phyloP scores from a whole-genome alignment of 2,329 filamentous ascomycete species.

The Colletotrichum tropicale region DNA sequence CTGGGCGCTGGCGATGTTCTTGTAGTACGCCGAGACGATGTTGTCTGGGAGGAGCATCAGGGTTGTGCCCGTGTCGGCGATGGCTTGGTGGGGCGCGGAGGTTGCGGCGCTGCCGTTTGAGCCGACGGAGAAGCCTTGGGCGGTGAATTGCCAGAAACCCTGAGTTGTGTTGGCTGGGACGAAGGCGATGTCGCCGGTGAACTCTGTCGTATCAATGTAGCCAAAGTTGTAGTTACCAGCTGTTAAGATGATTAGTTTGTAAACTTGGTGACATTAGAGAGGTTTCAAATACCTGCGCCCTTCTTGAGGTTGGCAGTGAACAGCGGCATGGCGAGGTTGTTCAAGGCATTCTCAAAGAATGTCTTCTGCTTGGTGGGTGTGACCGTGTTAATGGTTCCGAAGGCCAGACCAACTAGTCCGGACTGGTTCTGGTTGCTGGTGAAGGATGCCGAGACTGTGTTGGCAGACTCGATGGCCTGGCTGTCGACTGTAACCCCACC shows the following conservation, averaged over 20 bases:
- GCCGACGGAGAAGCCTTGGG: conserved; percentile 59
- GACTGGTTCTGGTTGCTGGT: conserved; percentile 39
- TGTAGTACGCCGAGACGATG: conserved; percentile 65
- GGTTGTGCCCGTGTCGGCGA: conserved; percentile 75
- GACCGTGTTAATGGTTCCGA: conserved; percentile 47
- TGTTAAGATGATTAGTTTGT: neutral
- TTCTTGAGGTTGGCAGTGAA: conserved; percentile 39
- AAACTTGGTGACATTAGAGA: neutral
- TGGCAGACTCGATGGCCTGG: conserved; percentile 49
- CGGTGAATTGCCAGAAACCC: conserved; percentile 69
- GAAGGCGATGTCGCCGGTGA: conserved; percentile 63
- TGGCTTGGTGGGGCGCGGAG: conserved; percentile 42
- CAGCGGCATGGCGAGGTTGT: conserved; percentile 29
- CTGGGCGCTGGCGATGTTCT: conserved; percentile 54
- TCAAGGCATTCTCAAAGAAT: conserved; percentile 41
- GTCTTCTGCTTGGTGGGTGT: conserved; percentile 43
- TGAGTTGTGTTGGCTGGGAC: conserved; percentile 56
- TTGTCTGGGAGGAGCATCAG: conserved; percentile 62
- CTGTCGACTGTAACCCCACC: conserved; percentile 41
- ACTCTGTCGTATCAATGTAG: conserved; percentile 60
- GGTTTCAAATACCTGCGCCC: conserved; percentile 30
- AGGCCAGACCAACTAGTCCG: conserved; percentile 49
- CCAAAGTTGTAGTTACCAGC: conserved; percentile 41
- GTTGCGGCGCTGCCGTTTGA: conserved; percentile 5
- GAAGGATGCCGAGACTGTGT: conserved; percentile 42